Evolutionary conservation across 352 stramenopile genomes (phyloP).

Genomic region (Phytophthora pinifolia): DNA sequence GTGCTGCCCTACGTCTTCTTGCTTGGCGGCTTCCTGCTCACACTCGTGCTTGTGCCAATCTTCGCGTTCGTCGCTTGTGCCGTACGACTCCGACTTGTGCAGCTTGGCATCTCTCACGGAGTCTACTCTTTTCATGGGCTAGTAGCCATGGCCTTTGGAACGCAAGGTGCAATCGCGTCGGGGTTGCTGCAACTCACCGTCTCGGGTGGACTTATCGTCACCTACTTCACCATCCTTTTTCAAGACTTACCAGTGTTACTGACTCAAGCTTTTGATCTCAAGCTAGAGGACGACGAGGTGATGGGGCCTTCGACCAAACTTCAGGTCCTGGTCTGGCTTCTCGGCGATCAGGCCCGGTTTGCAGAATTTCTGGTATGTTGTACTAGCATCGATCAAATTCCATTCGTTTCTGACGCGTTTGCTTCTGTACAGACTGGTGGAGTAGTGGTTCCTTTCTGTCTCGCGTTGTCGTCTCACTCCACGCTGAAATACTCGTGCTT

Average conservation of each 20-base stretch:
- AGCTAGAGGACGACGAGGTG: conserved; percentile 28
- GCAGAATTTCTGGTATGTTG: conserved; percentile 36
- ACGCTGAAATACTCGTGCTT: conserved; percentile 30
- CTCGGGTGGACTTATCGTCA: conserved; percentile 41
- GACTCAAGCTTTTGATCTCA: conserved; percentile 35
- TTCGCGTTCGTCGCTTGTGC: conserved; percentile 34
- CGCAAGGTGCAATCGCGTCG: conserved; percentile 29
- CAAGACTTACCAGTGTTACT: conserved; percentile 44
- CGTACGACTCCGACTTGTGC: conserved; percentile 36
- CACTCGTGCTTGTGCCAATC: conserved; percentile 34
- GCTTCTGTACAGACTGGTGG: conserved; percentile 28
- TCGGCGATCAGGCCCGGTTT: conserved; percentile 39
- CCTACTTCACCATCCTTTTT: conserved; percentile 45
- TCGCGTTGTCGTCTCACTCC: conserved; percentile 34
- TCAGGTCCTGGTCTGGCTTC: conserved; percentile 20
- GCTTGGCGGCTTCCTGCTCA: conserved; percentile 47
- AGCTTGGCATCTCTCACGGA: conserved; percentile 46
- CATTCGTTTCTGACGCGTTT: background rate
- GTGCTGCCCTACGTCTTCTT: conserved; percentile 45
- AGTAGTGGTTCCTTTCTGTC: conserved; percentile 41
- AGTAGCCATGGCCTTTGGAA: conserved; percentile 44
- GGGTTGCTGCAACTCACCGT: conserved; percentile 33
- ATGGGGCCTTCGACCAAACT: conserved; percentile 12
- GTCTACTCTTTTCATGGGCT: conserved; percentile 60
- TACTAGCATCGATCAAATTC: conserved; percentile 1